These are phyloP conservation scores for Magnaporthiopsis poae DNA, from an alignment of 2,329 filamentous ascomycete species.

Conservation along the genomic window DNA sequence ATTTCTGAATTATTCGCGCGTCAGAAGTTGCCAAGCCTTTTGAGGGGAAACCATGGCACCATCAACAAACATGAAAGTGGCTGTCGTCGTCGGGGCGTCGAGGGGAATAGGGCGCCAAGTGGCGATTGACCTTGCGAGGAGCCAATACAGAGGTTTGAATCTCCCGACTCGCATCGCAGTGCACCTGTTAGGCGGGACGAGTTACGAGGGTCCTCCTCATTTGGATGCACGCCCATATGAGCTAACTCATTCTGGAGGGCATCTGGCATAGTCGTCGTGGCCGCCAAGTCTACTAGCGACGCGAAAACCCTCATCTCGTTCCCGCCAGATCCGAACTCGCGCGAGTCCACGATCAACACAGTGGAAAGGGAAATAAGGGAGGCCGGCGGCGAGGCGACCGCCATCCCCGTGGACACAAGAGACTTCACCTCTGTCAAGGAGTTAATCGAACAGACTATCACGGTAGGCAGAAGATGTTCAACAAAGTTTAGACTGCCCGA, in stretches of 20 bases:
- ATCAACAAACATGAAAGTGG: slow-evolving; percentile 6
- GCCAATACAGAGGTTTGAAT: slow-evolving; percentile 6
- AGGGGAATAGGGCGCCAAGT: slow-evolving; percentile 11
- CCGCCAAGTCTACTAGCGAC: slow-evolving; percentile 65
- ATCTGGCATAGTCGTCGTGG: slow-evolving; percentile 53
- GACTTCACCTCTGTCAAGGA: slow-evolving; percentile 48
- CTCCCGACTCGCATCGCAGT: not conserved
- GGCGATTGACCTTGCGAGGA: slow-evolving; percentile 9
- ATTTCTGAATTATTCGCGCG: not conserved
- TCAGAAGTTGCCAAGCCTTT: not conserved
- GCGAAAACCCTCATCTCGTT: slow-evolving; percentile 47
- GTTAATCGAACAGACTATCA: slow-evolving; percentile 49
- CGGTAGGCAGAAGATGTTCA: slow-evolving; percentile 19
- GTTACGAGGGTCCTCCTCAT: not conserved
- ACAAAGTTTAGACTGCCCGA: not conserved
- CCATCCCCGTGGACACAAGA: slow-evolving; percentile 62
- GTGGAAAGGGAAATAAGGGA: slow-evolving; percentile 64
- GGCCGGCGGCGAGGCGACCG: slow-evolving; percentile 52
- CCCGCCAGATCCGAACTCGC: slow-evolving; percentile 68
- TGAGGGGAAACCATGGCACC: not conserved
- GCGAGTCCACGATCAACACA: slow-evolving; percentile 67
- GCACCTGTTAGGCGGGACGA: not conserved
- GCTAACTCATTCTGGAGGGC: not conserved
- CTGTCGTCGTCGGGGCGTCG: slow-evolving; percentile 10
- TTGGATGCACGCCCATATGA: not conserved